Conservation (phyloP, 2,329 filamentous ascomycete genomes). For the Xylariaceae sp. region DNA sequence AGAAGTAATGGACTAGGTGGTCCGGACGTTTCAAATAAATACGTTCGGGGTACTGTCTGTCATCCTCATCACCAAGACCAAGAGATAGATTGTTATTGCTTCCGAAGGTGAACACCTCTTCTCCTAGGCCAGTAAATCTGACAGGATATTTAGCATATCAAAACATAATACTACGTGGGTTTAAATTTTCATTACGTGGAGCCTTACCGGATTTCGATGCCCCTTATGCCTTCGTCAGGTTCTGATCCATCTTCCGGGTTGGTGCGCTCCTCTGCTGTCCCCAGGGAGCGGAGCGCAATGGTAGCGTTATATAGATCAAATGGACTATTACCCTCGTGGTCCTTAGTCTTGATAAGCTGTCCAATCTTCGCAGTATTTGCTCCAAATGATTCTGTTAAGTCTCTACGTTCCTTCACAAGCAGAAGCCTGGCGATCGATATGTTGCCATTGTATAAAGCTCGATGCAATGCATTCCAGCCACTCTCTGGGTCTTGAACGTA, state of each 20-base stretch:
- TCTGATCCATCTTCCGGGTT: slow-evolving; percentile 59
- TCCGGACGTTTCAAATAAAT: slow-evolving; percentile 78
- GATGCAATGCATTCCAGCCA: slow-evolving; percentile 93
- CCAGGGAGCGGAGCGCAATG: slow-evolving; percentile 76
- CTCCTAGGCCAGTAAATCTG: slow-evolving; percentile 56
- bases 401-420: slow-evolving; percentile 75
- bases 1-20: slow-evolving; percentile 75
- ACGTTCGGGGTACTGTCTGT: slow-evolving; percentile 90
- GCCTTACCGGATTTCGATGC: slow-evolving; percentile 34
- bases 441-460: slow-evolving; percentile 89
- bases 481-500: slow-evolving; percentile 89
- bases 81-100: slow-evolving; percentile 95
- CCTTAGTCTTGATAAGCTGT: slow-evolving; percentile 90
- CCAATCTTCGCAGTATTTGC: slow-evolving; percentile 67
- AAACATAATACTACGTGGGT: slow-evolving; percentile 8
- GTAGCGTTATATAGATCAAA: slow-evolving; percentile 92
- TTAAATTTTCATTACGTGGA: slow-evolving; percentile 17
- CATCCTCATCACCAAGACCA: slow-evolving; percentile 93
- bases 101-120: slow-evolving; percentile 92
- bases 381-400: slow-evolving; percentile 64
- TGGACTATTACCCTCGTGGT: slow-evolving; percentile 91
- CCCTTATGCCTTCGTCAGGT: slow-evolving; percentile 56
- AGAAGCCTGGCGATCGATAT: slow-evolving; percentile 83
- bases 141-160: slow-evolving; percentile 35
- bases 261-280: slow-evolving; percentile 39